phyloP scores from a whole-genome alignment of 108 stramenopile genomes.

The Parmales sp. region DNA sequence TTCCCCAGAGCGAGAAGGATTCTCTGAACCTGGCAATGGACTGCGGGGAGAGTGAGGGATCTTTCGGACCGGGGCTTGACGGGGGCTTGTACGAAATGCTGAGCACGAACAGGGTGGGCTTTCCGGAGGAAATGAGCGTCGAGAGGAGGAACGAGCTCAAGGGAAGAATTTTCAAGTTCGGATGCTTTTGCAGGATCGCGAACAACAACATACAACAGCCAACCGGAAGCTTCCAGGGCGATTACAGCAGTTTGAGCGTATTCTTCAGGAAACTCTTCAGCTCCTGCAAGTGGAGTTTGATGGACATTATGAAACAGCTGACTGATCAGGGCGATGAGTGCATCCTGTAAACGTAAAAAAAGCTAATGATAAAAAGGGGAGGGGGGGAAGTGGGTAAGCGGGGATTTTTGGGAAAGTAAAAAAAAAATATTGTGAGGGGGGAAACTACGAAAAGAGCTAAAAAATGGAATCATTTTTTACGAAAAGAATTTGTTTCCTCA shows the following conservation, averaged over 20 bases:
- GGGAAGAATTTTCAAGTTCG: constrained; percentile 69
- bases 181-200: constrained; percentile 67
- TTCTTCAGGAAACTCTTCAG: constrained; percentile 76
- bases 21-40: constrained; percentile 46
- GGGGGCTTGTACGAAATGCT: constrained; percentile 82
- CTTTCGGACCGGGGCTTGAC: constrained; percentile 61
- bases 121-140: constrained; percentile 57
- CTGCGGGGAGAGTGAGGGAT: constrained; percentile 34
- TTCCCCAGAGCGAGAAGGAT: constrained; percentile 58
- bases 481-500: too few relatives aligned
- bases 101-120: constrained; percentile 72
- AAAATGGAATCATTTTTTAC: too few relatives aligned
- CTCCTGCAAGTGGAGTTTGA: constrained; percentile 77
- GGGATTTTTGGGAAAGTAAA: too few relatives aligned
- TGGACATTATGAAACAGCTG: constrained; percentile 82
- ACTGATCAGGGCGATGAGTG: constrained; percentile 61
- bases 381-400: too few relatives aligned
- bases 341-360: too few relatives aligned
- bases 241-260: constrained; percentile 56
- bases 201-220: constrained; percentile 88
- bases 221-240: constrained; percentile 50
- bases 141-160: constrained; percentile 76
- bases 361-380: too few relatives aligned
- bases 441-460: too few relatives aligned
- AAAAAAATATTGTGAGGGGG: too few relatives aligned